These are phyloP conservation scores for Colletotrichum salicis DNA, from an alignment of 2,329 filamentous ascomycete genomes.

Conservation along the genomic window DNA sequence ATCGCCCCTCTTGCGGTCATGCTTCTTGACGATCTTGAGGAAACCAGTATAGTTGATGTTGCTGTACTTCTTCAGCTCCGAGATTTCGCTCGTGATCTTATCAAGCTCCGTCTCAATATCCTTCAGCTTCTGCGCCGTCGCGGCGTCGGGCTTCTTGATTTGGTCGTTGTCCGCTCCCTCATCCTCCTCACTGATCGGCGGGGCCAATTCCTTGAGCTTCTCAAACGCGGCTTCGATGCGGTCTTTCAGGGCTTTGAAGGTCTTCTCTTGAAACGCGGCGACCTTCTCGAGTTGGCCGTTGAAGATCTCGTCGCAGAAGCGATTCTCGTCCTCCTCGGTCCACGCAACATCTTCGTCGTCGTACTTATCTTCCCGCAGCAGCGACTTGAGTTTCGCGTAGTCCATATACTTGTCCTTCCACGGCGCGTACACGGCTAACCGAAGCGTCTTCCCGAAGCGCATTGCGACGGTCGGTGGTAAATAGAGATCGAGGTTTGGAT, in stretches of 20 bases:
- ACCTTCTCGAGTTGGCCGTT: slow-evolving; percentile 97
- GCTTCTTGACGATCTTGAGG: slow-evolving; percentile 98
- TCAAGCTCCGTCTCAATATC: slow-evolving; percentile 85
- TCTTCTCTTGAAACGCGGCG: slow-evolving; percentile 85
- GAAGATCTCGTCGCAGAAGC: slow-evolving; percentile 93
- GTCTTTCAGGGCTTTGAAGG: slow-evolving; percentile 68
- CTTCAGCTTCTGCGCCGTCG: slow-evolving; percentile 64
- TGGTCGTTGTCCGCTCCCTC: slow-evolving; percentile 62
- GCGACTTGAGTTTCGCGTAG: slow-evolving; percentile 89
- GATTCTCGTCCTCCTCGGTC: slow-evolving; percentile 94
- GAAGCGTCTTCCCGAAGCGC: slow-evolving; percentile 93
- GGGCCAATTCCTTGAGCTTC: slow-evolving; percentile 82
- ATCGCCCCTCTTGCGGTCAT: slow-evolving; percentile 90
- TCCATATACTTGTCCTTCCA: slow-evolving; percentile 97
- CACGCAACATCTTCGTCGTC: slow-evolving; percentile 75
- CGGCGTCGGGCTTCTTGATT: slow-evolving; percentile 59
- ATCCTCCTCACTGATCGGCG: slow-evolving; percentile 42
- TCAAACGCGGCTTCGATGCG: slow-evolving; percentile 68
- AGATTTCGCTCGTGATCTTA: slow-evolving; percentile 87
- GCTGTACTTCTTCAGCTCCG: slow-evolving; percentile 93
- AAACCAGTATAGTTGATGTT: slow-evolving; percentile 98
- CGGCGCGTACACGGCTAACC: slow-evolving; percentile 80
- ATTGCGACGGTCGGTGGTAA: slow-evolving; percentile 60
- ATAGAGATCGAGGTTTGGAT: not conserved
- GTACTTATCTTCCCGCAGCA: slow-evolving; percentile 80